Evolutionary conservation across 2,329 filamentous ascomycete species (phyloP), one percentile per base, ranked within the genome.

Genomic region (Trichocomaceae sp.): DNA sequence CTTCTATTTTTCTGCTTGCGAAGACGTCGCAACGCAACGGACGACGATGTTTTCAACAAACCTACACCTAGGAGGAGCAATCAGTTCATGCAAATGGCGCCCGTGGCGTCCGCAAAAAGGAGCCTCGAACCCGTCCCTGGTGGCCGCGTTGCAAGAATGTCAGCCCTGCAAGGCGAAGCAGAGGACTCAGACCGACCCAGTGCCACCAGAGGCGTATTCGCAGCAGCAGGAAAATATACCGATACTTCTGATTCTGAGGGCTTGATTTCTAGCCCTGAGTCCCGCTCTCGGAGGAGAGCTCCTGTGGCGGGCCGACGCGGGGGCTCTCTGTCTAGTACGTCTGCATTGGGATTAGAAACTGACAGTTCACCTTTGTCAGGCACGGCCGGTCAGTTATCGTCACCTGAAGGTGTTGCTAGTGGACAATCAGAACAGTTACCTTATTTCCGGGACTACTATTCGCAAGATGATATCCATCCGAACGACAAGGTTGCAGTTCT

Each of bases 391-490:
- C 86, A 85, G 51, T 85, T 88, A 71, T 96, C 91, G 2, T 96
- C 91, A 3, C 90, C 90, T 0, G 87, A 87, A 64, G 90, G 86
- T 23, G 74, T 92, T 58, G 83, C 85, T 22, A 96, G 90, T 64
- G 90, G 92, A 57, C 90, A 96, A 69, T 97, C 92, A 0, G 93
- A 99, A 72, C 93, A 97, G 70, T 76, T 99, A 52, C 86, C 88
- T 3, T 96, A 90, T 67, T 99, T 99, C 83, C 96, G 96, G 68
- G 93, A 99, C 71, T 99, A 99, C 72, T 99, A 99, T 69, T 97
- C 92, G 2, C 86, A 92, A 63, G 93, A 97, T 64, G 91, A 97
- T 64, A 96, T 99, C 56, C 89, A 92, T 64, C 88, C 92, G 0
- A 87, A 88, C 55, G 91, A 97, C 65, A 86, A 87, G 57, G 92